A percentile compares a stretch with the other conserved stretches of the same genome.
Evolutionary conservation across 768 basidiomycete species (phyloP).

Genomic region (Boletus reticuloceps): DNA sequence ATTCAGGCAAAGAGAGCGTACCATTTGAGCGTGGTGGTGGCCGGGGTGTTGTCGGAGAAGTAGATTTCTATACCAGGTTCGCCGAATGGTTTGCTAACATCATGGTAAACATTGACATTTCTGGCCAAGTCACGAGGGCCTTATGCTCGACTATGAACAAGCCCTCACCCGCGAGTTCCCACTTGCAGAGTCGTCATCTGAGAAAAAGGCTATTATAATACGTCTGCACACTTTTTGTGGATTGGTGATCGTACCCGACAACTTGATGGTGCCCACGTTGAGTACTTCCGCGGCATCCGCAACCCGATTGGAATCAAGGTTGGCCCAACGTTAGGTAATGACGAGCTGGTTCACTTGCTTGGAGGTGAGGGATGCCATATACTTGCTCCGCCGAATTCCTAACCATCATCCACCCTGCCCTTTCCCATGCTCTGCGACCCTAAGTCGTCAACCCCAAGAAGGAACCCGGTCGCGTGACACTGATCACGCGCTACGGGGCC

Average conservation of each 20-base stretch:
- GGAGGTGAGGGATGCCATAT: slow-evolving; percentile 52
- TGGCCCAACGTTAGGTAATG: slow-evolving; percentile 79
- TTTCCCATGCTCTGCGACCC: neutral
- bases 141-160: slow-evolving; percentile 91
- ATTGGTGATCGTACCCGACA: slow-evolving; percentile 95
- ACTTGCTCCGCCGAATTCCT: neutral
- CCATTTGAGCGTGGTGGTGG: slow-evolving; percentile 73
- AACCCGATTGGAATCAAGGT: slow-evolving; percentile 97
- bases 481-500: slow-evolving; percentile 95
- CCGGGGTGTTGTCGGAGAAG: slow-evolving; percentile 73
- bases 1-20: slow-evolving; percentile 41
- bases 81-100: slow-evolving; percentile 6
- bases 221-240: slow-evolving; percentile 94
- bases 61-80: slow-evolving; percentile 91
- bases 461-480: slow-evolving; percentile 77
- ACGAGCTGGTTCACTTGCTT: slow-evolving; percentile 74
- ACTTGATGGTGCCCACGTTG: slow-evolving; percentile 89
- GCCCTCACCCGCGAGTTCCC: slow-evolving; percentile 78
- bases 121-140: slow-evolving; percentile 75
- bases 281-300: slow-evolving; percentile 89
- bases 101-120: neutral
- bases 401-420: neutral
- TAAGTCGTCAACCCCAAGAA: slow-evolving; percentile 85
- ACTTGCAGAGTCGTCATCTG: slow-evolving; percentile 28
- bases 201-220: slow-evolving; percentile 70